These are phyloP conservation scores for Podospora conica DNA, from an alignment of 495 filamentous ascomycete species.

Conservation along the genomic window DNA sequence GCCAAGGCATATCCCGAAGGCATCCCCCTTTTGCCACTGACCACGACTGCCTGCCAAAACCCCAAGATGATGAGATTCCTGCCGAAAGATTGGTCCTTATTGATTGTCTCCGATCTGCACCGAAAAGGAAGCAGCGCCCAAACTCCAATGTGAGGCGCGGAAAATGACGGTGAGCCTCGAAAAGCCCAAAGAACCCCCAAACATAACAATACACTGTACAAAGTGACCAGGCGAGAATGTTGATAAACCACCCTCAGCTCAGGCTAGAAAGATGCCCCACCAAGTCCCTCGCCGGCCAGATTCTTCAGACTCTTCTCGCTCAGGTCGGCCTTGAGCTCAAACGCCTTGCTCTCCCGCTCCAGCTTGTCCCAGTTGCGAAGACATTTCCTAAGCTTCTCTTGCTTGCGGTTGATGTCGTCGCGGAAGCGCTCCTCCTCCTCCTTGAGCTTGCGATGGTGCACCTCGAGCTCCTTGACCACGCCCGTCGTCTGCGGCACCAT, in stretches of 20 bases:
- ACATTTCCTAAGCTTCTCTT: constrained; percentile 40
- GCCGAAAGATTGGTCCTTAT: too few species aligned
- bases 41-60: too few species aligned
- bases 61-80: too few species aligned
- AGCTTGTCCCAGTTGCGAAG: constrained; percentile 36
- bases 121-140: background rate
- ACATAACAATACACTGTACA: background rate
- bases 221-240: too few species aligned
- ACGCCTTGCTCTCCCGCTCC: constrained; percentile 40
- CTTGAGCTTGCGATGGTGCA: constrained; percentile 31
- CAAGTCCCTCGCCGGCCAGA: constrained; percentile 38
- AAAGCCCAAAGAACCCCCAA: background rate
- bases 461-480: constrained; percentile 34
- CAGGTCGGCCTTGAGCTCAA: constrained; percentile 38
- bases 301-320: constrained; percentile 41
- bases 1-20: background rate
- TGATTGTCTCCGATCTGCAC: background rate
- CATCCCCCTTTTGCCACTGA: background rate
- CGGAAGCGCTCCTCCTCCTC: constrained; percentile 44
- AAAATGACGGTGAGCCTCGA: background rate
- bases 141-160: background rate
- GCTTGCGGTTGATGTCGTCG: constrained; percentile 38
- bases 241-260: background rate
- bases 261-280: constrained; percentile 37
- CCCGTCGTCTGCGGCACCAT: constrained; percentile 27